phyloP scores from a whole-genome alignment of 768 basidiomycete species.

The Leccinum variicolor region DNA sequence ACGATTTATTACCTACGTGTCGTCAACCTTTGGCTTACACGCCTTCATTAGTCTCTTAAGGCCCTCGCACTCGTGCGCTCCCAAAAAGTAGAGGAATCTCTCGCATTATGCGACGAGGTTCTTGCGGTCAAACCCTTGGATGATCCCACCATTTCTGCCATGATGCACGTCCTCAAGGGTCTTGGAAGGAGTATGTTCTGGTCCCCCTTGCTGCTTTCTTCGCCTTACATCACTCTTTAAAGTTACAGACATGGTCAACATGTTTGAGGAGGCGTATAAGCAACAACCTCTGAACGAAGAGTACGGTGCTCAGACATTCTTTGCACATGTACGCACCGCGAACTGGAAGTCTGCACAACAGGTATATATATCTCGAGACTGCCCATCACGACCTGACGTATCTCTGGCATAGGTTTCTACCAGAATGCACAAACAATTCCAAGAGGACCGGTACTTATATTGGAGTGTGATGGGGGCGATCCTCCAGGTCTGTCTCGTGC shows the following conservation, averaged over 20 bases:
- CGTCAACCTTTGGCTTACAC: constrained; percentile 3
- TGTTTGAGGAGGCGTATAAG: constrained; percentile 87
- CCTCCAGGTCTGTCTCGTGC: constrained; percentile 56
- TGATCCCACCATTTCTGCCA: constrained; percentile 69
- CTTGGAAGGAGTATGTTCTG: constrained; percentile 59
- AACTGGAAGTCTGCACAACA: constrained; percentile 88
- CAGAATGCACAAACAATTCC: constrained; percentile 81
- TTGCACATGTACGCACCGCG: constrained; percentile 74
- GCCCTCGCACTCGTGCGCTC: constrained; percentile 79
- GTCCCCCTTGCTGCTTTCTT: not conserved
- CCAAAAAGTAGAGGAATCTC: constrained; percentile 83
- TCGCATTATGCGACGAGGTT: constrained; percentile 76
- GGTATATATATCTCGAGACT: constrained; percentile 36
- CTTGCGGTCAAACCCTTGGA: constrained; percentile 69
- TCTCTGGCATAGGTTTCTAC: constrained; percentile 57
- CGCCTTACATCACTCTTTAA: not conserved
- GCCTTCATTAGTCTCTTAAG: constrained; percentile 63
- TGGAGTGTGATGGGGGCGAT: constrained; percentile 81
- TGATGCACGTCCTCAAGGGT: constrained; percentile 81
- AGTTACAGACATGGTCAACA: constrained; percentile 77
- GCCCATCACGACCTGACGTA: constrained; percentile 1
- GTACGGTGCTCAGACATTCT: constrained; percentile 79
- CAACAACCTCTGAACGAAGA: constrained; percentile 80
- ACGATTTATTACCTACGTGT: not conserved
- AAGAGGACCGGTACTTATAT: constrained; percentile 75